These are phyloP conservation scores for Xylaria sp. DNA, from an alignment of 2,329 filamentous ascomycete genomes.

Conservation along the genomic window DNA sequence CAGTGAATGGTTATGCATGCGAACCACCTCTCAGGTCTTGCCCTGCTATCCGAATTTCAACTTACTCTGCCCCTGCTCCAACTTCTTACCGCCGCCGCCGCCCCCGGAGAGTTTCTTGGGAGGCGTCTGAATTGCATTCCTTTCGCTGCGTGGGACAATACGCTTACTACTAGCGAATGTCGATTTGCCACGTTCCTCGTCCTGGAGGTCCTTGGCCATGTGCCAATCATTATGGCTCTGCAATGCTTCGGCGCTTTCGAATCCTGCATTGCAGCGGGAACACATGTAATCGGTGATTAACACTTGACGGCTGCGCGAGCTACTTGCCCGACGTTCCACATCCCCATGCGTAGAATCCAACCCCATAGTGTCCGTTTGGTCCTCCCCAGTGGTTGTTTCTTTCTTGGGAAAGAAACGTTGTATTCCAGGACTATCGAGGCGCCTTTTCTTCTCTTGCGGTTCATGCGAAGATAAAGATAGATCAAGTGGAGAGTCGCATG, in stretches of 20 bases:
- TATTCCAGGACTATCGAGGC: slow-evolving; percentile 62
- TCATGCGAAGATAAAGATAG: slow-evolving; percentile 47
- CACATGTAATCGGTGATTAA: slow-evolving; percentile 62
- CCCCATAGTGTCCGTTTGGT: slow-evolving; percentile 38
- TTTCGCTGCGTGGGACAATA: slow-evolving; percentile 51
- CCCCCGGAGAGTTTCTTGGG: slow-evolving; percentile 53
- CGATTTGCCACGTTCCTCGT: slow-evolving; percentile 64
- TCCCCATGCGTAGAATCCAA: slow-evolving; percentile 36
- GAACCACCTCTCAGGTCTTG: slow-evolving; percentile 41
- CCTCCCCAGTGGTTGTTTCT: slow-evolving; percentile 49
- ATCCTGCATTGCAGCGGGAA: slow-evolving; percentile 70
- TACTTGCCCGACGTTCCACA: slow-evolving; percentile 40
- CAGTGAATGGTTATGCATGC: slow-evolving; percentile 32
- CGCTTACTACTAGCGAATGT: slow-evolving; percentile 55
- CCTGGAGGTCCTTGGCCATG: slow-evolving; percentile 86
- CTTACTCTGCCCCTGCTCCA: slow-evolving; percentile 70
- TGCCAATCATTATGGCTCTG: slow-evolving; percentile 94
- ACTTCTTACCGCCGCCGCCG: slow-evolving; percentile 49
- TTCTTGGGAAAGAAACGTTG: slow-evolving; percentile 67
- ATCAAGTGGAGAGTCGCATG: slow-evolving; percentile 45
- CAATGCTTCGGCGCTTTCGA: slow-evolving; percentile 67
- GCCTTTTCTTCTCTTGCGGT: slow-evolving; percentile 57
- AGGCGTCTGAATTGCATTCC: slow-evolving; percentile 51
- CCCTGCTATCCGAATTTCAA: slow-evolving; percentile 65
- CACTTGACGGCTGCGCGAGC: slow-evolving; percentile 49